These are phyloP conservation scores for Backusella tuberculispora DNA, from an alignment of 192 early-diverging fungal genomes.

Conservation along the genomic window DNA sequence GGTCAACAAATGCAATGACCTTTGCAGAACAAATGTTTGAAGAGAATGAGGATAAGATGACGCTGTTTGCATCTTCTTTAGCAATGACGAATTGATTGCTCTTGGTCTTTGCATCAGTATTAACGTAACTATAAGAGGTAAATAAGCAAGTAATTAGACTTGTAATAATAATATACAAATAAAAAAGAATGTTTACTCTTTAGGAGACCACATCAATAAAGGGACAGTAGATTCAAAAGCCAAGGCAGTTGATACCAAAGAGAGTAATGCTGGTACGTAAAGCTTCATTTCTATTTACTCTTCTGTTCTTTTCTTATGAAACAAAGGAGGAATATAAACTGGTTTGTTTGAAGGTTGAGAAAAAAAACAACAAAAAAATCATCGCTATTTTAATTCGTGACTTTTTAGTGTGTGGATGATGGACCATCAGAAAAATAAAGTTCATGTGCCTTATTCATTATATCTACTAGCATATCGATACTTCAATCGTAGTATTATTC, in stretches of 20 bases:
- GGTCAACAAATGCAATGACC: constrained; percentile 39
- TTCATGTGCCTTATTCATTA: no score
- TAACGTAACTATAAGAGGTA: constrained; percentile 26
- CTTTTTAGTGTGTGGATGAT: neutral
- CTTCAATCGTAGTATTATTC: no score
- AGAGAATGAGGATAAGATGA: constrained; percentile 23
- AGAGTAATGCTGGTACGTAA: constrained; percentile 27
- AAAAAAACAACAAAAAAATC: constrained; percentile 4
- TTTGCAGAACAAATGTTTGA: constrained; percentile 33
- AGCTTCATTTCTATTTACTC: constrained; percentile 29
- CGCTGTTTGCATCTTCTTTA: constrained; percentile 21
- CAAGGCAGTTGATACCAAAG: constrained; percentile 32
- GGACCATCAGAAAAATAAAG: no score
- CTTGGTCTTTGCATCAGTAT: neutral
- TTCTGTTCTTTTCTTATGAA: neutral
- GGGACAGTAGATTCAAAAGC: constrained; percentile 47
- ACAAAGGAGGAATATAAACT: constrained; percentile 15
- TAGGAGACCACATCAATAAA: constrained; percentile 45
- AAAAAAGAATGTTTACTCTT: constrained; percentile 26
- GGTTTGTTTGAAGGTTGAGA: neutral
- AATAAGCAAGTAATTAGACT: neutral
- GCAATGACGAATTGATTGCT: constrained; percentile 33
- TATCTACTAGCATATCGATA: no score
- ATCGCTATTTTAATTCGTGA: constrained; percentile 8
- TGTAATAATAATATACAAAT: neutral